Evolutionary conservation across 768 basidiomycete species (phyloP).

Genomic region (Suillus tomentosus): DNA sequence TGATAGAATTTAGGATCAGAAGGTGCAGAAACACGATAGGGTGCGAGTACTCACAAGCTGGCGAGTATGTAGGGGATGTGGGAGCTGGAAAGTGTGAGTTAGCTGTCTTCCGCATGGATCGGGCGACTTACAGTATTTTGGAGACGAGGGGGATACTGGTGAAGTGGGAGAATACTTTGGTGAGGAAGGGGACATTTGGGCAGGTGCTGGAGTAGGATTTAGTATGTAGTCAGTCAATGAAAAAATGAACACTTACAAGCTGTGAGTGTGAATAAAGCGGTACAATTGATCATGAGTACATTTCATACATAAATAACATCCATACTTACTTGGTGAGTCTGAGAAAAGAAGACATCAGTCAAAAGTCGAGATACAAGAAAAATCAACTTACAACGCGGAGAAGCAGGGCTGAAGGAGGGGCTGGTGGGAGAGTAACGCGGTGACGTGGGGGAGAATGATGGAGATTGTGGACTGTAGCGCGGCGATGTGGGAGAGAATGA

Average conservation of each 20-base stretch:
- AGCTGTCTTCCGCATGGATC: conserved; percentile 8
- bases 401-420: conserved; percentile 91
- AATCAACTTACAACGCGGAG: conserved; percentile 73
- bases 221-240: conserved; percentile 5
- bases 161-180: conserved; percentile 95
- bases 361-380: not conserved
- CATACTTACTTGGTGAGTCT: conserved; percentile 81
- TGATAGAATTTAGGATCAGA: conserved; percentile 13
- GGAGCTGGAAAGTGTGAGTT: conserved; percentile 53
- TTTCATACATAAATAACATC: conserved; percentile 8
- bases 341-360: conserved; percentile 13
- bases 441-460: conserved; percentile 88
- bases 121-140: conserved; percentile 77
- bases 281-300: conserved; percentile 26
- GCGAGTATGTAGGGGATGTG: conserved; percentile 86
- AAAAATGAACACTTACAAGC: conserved; percentile 56
- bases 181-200: conserved; percentile 85
- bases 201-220: conserved; percentile 54
- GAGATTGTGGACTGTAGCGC: conserved; percentile 85
- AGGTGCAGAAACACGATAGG: conserved; percentile 5
- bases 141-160: conserved; percentile 88
- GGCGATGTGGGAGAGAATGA: conserved; percentile 87
- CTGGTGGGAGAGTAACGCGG: conserved; percentile 89
- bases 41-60: conserved; percentile 64
- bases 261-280: conserved; percentile 27